Base-by-base conservation (phyloP, 2,329 filamentous ascomycete genomes). In the Stromatinia cepivora region DNA sequence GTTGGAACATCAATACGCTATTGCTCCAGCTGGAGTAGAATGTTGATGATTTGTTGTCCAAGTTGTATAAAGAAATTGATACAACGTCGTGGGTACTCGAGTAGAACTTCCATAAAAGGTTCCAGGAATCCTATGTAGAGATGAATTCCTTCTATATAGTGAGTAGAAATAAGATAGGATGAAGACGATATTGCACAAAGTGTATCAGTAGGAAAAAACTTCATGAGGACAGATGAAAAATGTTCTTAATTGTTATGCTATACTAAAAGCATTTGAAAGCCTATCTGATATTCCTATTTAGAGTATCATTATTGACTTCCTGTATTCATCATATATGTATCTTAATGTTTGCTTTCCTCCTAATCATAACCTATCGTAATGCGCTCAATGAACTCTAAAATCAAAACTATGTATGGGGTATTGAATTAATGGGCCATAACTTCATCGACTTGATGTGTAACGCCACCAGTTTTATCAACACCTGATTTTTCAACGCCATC, bases 401-500 rank as follows among this genome's bases (percentile, higher is more conserved):
- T 67, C 56, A 62, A 67, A 67, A 67, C 17, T 62, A 52, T 64
- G 31, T 9, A 63, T 36, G 13, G 50, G n/a, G 48, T 64, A 69
- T 46, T 34, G 46, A 69, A 58, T 66, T 48, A 69, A 42, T 65
- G 61, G 46, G 67, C 67, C 67, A 69, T 69, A 42, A 69, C 61
- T 20, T 31, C 67, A 70, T 79, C 78, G 34, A 68, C 71, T 28
- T 76, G 72, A 54, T 72, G 71, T 57, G 66, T 15, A 52, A 68
- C 36, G 17, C 48, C 62, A 46, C 63, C 69, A 36, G 64, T 52
- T 39, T 72, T 75, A 22, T 70, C 54, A 46, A 59, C 70, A 57
- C 70, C 58, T 8, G 75, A 72, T 70, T 79, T 78, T 66, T 78
- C 77, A 56, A 75, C 75, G 45, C 75, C 76, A 71, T 86, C 84